These are phyloP conservation scores for Volutella citrinella DNA, from an alignment of 2,329 filamentous ascomycete species.

Conservation along the genomic window DNA sequence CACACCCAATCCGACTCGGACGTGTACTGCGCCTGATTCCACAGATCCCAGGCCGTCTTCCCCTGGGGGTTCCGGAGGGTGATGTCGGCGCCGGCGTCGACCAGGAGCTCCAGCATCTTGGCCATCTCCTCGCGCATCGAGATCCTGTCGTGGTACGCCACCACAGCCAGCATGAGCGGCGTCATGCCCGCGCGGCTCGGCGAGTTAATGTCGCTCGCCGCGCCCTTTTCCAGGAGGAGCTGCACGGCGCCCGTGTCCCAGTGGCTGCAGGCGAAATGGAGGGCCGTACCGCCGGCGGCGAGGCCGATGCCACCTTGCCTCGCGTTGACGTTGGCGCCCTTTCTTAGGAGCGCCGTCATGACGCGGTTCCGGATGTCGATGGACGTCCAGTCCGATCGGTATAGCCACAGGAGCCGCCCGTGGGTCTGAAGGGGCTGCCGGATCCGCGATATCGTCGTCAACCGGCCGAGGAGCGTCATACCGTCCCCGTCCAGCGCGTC, in stretches of 20 bases:
- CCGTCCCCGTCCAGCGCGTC: slow-evolving; percentile 1
- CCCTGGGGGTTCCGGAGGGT: too few relatives aligned
- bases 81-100: too few relatives aligned
- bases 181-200: slow-evolving; percentile 1
- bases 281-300: slow-evolving; percentile 1
- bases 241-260: background rate
- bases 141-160: background rate
- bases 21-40: too few relatives aligned
- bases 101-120: slow-evolving; percentile 3
- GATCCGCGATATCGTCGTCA: background rate
- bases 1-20: too few relatives aligned
- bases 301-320: slow-evolving; percentile 1
- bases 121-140: background rate
- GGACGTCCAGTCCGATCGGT: too few relatives aligned
- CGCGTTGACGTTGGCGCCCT: slow-evolving; percentile 1
- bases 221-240: slow-evolving; percentile 1
- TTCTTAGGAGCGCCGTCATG: slow-evolving; percentile 1
- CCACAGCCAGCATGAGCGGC: slow-evolving; percentile 3
- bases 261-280: slow-evolving; percentile 6
- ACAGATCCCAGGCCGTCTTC: too few relatives aligned
- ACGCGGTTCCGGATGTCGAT: background rate
- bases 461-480: slow-evolving; percentile 2
- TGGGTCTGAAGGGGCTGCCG: too few relatives aligned
- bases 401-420: too few relatives aligned
- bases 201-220: slow-evolving; percentile 1